Evolutionary conservation across 2,329 filamentous ascomycete genomes (phyloP).

Genomic region (Xylaria sp.): DNA sequence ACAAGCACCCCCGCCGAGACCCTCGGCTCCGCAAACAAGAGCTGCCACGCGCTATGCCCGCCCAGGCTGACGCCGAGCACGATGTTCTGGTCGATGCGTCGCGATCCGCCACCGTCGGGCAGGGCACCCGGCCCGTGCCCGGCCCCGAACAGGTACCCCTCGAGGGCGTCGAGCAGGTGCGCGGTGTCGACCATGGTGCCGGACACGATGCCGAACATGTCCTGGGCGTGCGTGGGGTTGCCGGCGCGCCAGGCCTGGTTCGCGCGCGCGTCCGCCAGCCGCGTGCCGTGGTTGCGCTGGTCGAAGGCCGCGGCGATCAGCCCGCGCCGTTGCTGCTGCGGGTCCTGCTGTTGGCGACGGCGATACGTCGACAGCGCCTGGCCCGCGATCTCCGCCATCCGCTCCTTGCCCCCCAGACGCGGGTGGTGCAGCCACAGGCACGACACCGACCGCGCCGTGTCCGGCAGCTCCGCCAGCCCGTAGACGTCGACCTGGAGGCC

Average conservation of each 20-base stretch:
- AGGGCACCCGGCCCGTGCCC: constrained; percentile 29
- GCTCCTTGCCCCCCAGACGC: constrained; percentile 67
- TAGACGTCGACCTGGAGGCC: constrained; percentile 81
- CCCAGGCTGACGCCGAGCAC: constrained; percentile 84
- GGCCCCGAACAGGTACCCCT: constrained; percentile 70
- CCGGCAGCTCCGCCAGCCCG: constrained; percentile 73
- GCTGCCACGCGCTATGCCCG: constrained; percentile 86
- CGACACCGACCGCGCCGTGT: constrained; percentile 58
- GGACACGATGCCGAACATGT: constrained; percentile 84
- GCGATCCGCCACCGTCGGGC: constrained; percentile 35
- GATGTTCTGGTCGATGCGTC: constrained; percentile 64
- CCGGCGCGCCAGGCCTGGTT: constrained; percentile 81
- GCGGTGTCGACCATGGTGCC: constrained; percentile 75
- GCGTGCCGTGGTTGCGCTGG: constrained; percentile 86
- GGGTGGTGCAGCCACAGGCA: constrained; percentile 93
- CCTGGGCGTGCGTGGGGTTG: constrained; percentile 80
- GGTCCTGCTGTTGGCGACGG: constrained; percentile 38
- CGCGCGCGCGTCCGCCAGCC: constrained; percentile 65
- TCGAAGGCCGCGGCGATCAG: constrained; percentile 86
- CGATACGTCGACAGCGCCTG: constrained; percentile 72
- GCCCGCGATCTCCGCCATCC: constrained; percentile 77
- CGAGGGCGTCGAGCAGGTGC: constrained; percentile 74
- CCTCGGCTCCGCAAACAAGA: constrained; percentile 75
- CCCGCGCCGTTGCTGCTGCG: constrained; percentile 46
- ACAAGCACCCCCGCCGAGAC: constrained; percentile 78